Evolutionary conservation across 805 yeast genomes (phyloP), one percentile per base, ranked within the genome.

Genomic region (Ogataea ramenticola): DNA sequence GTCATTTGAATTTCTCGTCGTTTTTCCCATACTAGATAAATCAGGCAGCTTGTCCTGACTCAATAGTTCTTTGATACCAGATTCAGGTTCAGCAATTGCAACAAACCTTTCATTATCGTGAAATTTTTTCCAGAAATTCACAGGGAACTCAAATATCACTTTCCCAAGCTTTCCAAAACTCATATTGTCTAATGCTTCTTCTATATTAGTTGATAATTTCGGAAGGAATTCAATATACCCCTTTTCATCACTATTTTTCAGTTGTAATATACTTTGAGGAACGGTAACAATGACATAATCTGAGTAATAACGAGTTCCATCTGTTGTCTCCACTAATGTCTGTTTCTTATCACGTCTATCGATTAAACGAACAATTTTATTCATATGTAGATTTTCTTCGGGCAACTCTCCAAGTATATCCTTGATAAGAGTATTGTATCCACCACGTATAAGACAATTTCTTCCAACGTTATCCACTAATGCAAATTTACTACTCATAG

Each of bases 381-480:
- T 61, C 20, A 74, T 57, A 3, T 52, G 48, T 2, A 85, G 52
- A 29, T 64, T 57, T 0, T 64, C 61, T 3, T 49, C 6, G 11
- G 79, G 74, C 16, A 82, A 50, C 7, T 58, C 50, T 2, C 55
- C 48, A 2, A 58, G 57, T 26, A 79, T 68, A 42, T 74, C 66
- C 7, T 76, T 65, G 19, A 82, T 61, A 1, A 87, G 64, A 12
- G 58, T 54, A 40, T 70, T 75, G 59, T 80, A 83, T 0, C 87
- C 86, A 50, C 75, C 71, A 41, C 71, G 57, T 40, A 82, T 82
- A 48, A 77, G 68, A n/a, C 89, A 80, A 56, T 89, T 82, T 52
- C 96, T 70, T 1, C 96, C 96, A 41, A 77, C 79, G 52, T 80
- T 82, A 46, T 78, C 86, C 60, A 82, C 74, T n/a, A 74, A 61